Base-by-base conservation (phyloP, 1,139 yeast species). In the Diutina catenulata region DNA sequence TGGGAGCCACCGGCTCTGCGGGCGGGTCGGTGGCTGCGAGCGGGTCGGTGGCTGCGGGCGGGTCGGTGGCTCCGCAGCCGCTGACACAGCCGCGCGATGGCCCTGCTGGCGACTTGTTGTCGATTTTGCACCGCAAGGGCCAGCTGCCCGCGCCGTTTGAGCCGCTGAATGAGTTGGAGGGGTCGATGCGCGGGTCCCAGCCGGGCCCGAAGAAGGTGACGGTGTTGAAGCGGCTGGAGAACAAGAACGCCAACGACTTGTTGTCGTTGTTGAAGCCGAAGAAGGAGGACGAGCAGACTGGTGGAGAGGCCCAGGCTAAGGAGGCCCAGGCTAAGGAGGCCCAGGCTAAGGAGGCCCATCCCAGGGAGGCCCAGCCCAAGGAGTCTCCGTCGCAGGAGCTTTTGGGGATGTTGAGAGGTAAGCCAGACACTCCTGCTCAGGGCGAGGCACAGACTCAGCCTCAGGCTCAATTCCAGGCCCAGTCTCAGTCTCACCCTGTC, bases 101-200 rank as follows among this genome's bases (percentile, higher is more conserved):
- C 6, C 35, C 37, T 13, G 5, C 37, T 36, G 16, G 42, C 36
- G 25, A 39, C 24, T 15, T 37, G 42, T 6, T 37, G 37, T 9
- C 41, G 40, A 23, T 33, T 41, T 7, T 25, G 39, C 21, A 41
- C 40, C 38, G 42, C 42, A 48, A 38, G 41, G 42, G 32, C 43
- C 45, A 41, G 43, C 23, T 37, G n/a, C 32, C 37, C 16, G 40
- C 41, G 8, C 21, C 43, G 4, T 46, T 45, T 26, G 48, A 47
- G 38, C 55, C 61, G 3, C 54, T 59, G 1, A 59, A 58, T 33
- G 62, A 55, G 37, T 43, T 59, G 19, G 63, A 58, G 42, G 55
- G 49, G 32, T 50, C 58, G 10, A 42, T 51, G 36, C 47, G 46
- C 22, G 40, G 32, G 14, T 44, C 22, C 28, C 38, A 21, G 33